Evolutionary conservation across 2,329 filamentous ascomycete genomes (phyloP).

Genomic region (Teratosphaeria destructans): DNA sequence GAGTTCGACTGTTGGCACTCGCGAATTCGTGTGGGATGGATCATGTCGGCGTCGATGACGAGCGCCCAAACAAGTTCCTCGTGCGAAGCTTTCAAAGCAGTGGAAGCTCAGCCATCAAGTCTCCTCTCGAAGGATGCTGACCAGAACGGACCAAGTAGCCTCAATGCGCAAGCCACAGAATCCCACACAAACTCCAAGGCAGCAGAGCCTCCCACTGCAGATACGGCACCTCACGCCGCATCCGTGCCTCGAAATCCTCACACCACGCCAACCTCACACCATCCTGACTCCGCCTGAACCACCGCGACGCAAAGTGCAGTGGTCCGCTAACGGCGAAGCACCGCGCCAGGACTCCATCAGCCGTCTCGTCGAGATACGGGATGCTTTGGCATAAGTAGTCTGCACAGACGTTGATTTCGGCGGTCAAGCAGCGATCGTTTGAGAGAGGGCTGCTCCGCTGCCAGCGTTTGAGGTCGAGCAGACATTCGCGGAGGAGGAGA

Average conservation of each 20-base stretch:
- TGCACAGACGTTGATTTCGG: neutral
- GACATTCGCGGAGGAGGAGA: neutral
- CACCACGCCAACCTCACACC: neutral
- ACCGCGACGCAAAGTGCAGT: neutral
- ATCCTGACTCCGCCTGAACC: neutral
- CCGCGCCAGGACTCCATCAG: neutral
- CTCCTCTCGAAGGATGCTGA: neutral
- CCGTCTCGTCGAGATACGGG: neutral
- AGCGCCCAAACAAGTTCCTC: no score
- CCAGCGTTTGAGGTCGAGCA: neutral
- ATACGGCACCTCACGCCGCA: neutral
- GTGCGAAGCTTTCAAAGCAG: no score
- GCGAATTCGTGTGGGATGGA: no score
- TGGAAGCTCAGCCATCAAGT: fast-evolving
- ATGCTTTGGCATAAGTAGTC: neutral
- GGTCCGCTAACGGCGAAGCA: neutral
- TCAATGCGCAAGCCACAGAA: neutral
- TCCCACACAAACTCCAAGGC: neutral
- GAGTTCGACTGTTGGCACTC: no score
- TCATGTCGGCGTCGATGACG: no score
- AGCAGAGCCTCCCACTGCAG: neutral
- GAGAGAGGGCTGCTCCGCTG: neutral
- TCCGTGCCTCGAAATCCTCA: neutral
- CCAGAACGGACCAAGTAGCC: neutral
- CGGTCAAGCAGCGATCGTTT: neutral